phyloP scores from a whole-genome alignment of 495 filamentous ascomycete species.

The Neurospora sublineolata region DNA sequence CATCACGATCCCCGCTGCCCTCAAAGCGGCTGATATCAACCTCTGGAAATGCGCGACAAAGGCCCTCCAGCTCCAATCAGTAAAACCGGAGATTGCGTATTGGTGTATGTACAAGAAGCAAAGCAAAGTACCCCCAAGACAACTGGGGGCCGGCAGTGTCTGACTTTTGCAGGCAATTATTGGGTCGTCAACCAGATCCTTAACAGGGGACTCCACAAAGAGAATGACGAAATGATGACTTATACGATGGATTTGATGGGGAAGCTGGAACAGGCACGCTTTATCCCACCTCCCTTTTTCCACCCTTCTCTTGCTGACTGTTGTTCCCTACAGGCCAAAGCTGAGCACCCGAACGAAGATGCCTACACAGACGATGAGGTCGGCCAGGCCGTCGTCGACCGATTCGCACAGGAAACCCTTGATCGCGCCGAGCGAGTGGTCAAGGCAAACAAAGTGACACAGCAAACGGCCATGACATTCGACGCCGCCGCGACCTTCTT shows the following conservation, averaged over 20 bases:
- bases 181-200: slow-evolving; percentile 91
- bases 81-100: slow-evolving; percentile 79
- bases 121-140: not conserved
- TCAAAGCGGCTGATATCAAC: slow-evolving; percentile 66
- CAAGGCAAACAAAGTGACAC: slow-evolving; percentile 72
- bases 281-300: not conserved
- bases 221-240: slow-evolving; percentile 57
- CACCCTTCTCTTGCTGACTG: not conserved
- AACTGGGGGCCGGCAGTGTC: not conserved
- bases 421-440: slow-evolving; percentile 71
- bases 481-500: slow-evolving; percentile 85
- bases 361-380: slow-evolving; percentile 73
- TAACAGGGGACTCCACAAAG: slow-evolving; percentile 59
- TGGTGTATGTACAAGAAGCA: slow-evolving; percentile 59
- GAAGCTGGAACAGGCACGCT: slow-evolving; percentile 68
- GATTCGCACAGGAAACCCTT: slow-evolving; percentile 84
- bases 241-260: slow-evolving; percentile 84
- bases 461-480: slow-evolving; percentile 91
- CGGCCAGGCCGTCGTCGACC: slow-evolving; percentile 82
- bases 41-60: slow-evolving; percentile 60
- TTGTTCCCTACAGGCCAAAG: slow-evolving; percentile 47
- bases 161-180: slow-evolving; percentile 58
- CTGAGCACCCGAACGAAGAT: slow-evolving; percentile 37
- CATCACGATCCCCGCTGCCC: slow-evolving; percentile 49
- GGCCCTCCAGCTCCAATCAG: slow-evolving; percentile 71